phyloP scores from a whole-genome alignment of 2,329 filamentous ascomycete species.

The Scedosporium boydii region DNA sequence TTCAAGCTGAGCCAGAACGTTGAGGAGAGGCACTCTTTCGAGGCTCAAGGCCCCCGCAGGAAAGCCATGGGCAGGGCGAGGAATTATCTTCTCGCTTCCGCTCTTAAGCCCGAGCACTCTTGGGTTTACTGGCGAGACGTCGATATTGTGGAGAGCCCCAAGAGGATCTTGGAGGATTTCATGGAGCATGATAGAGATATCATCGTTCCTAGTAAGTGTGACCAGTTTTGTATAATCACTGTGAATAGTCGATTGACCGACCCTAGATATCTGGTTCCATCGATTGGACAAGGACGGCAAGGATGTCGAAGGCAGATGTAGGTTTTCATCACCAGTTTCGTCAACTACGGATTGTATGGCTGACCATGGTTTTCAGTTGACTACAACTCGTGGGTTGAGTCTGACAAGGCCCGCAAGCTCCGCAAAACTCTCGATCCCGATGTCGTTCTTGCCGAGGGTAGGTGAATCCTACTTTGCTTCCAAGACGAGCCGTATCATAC shows the following conservation, averaged over 20 bases:
- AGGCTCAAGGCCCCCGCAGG: conserved; percentile 78
- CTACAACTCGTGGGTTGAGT: conserved; percentile 98
- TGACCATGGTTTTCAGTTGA: conserved; percentile 54
- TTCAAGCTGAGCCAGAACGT: conserved; percentile 67
- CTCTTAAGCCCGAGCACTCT: conserved; percentile 85
- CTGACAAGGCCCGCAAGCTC: conserved; percentile 70
- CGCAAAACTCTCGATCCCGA: conserved; percentile 67
- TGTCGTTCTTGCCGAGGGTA: conserved; percentile 79
- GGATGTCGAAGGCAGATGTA: conserved; percentile 93
- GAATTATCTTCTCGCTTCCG: conserved; percentile 79
- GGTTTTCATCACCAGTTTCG: conserved; percentile 23
- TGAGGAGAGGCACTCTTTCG: conserved; percentile 74
- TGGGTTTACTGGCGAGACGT: conserved; percentile 99
- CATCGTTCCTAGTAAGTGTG: conserved; percentile 75
- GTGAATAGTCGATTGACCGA: conserved; percentile 3
- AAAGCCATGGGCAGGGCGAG: conserved; percentile 84
- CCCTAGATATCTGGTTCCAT: conserved; percentile 90
- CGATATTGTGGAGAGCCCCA: conserved; percentile 86
- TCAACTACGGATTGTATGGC: neutral
- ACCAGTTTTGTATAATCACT: conserved; percentile 14
- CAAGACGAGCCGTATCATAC: conserved; percentile 5
- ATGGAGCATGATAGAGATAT: conserved; percentile 89
- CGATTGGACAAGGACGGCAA: conserved; percentile 64
- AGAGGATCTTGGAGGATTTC: conserved; percentile 86
- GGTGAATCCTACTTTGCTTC: neutral